Evolutionary conservation across 2,329 filamentous ascomycete genomes (phyloP), one percentile per base, ranked within the genome.

Genomic region (Drechslerella dactyloides): DNA sequence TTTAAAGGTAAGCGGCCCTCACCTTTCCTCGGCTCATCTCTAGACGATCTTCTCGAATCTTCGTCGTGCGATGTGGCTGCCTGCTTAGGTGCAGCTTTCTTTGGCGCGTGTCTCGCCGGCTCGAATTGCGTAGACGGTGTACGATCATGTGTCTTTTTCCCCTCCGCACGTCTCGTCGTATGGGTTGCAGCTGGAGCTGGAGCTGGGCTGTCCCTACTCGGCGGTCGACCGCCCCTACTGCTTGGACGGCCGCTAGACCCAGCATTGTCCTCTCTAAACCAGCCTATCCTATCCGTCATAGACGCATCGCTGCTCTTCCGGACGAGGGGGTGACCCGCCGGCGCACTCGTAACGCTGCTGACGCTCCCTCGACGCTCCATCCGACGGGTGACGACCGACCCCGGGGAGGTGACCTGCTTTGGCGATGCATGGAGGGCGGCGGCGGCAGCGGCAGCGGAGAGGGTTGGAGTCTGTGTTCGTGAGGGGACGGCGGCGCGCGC

Each of bases 401-500:
- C 69, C 40, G 69, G 69, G 27, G 69, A 73, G 48, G 69, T 73
- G 56, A 66, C 57, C 24, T 61, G 61, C 58, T 73, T 73, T 40
- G 69, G 69, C 15, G 55, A 66, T n/a, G 69, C 60, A 73, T 73
- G 69, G 52, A 73, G 69, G 51, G 69, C 69, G 2, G 69, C 61
- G 3, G 69, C 69, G 3, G 69, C 69, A 17, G 69, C 69, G 13
- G 69, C 60, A 11, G 60, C 61, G n/a, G 69, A 73, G 44, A 73
- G 48, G 17, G 60, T 72, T 10, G 69, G 69, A 11, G 69, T 73
- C 35, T 73, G 69, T 5, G 56, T 33, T 21, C 69, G 50, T 13
- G 69, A 56, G 30, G 69, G 61, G 17, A 53, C 53, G 33, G 61
- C 60, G 19, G 69, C 69, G 52, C 69, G 60, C 19, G 69, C 52